Conservation (phyloP, 2,329 filamentous ascomycete species). For the Colletotrichum magnum region DNA sequence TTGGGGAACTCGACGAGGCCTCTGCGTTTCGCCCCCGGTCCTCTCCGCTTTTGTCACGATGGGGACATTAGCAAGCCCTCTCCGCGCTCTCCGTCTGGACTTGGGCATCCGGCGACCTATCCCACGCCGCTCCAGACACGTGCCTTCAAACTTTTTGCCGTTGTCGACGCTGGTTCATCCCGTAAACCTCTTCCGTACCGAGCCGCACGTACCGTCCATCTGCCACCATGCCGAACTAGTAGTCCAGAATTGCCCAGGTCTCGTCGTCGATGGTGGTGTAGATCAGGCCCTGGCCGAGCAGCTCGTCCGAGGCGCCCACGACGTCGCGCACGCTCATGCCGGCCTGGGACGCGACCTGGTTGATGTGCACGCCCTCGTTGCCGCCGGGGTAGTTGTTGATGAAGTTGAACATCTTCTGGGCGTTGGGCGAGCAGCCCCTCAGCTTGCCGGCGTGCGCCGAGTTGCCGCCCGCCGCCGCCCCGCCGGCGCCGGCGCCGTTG, state of each 20-base stretch:
- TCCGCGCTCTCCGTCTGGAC: neutral
- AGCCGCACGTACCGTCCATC: neutral
- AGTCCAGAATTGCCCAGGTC: constrained; percentile 90
- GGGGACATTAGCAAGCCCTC: constrained; percentile 1
- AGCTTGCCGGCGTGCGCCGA: constrained; percentile 55
- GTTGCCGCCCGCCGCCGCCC: constrained; percentile 49
- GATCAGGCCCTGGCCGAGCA: constrained; percentile 80
- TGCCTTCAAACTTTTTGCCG: neutral
- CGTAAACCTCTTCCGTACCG: neutral
- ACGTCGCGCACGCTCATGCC: constrained; percentile 79
- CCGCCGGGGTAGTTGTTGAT: constrained; percentile 77
- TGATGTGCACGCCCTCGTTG: constrained; percentile 87
- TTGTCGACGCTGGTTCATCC: neutral
- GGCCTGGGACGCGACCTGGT: constrained; percentile 78
- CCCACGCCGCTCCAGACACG: no score
- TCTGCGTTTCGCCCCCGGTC: neutral
- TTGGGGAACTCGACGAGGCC: neutral
- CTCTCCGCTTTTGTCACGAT: constrained; percentile 7
- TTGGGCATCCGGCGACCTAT: no score
- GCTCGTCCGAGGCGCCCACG: constrained; percentile 83
- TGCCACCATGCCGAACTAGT: constrained; percentile 49
- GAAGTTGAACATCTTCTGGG: constrained; percentile 79
- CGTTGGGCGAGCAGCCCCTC: constrained; percentile 66
- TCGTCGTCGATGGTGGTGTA: constrained; percentile 94
- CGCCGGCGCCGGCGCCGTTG: constrained; percentile 51